phyloP scores from a whole-genome alignment of 1,284 basidiomycete species.

The Cutaneotrichosporon spelunceum region DNA sequence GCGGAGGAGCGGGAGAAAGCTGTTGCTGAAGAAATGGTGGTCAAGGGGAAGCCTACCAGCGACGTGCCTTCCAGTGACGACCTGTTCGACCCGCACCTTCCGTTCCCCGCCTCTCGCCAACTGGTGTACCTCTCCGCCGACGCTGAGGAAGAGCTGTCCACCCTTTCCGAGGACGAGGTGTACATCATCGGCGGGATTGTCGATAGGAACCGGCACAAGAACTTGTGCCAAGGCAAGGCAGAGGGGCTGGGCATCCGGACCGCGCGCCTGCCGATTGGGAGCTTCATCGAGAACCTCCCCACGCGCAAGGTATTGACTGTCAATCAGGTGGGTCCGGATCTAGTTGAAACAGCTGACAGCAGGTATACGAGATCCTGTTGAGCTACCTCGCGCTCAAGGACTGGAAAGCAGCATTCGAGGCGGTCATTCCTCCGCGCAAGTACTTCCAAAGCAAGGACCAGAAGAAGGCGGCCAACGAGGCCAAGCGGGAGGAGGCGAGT shows the following conservation, averaged over 20 bases:
- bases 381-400: slow-evolving; percentile 78
- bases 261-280: slow-evolving; percentile 88
- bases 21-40: background rate
- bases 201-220: slow-evolving; percentile 97
- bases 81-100: slow-evolving; percentile 26
- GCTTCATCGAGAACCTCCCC: slow-evolving; percentile 73
- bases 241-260: slow-evolving; percentile 68
- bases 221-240: slow-evolving; percentile 86
- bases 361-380: slow-evolving; percentile 83
- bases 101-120: slow-evolving; percentile 51
- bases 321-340: slow-evolving; percentile 67
- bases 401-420: slow-evolving; percentile 78
- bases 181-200: slow-evolving; percentile 97
- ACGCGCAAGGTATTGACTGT: slow-evolving; percentile 96
- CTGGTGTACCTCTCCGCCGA: slow-evolving; percentile 95
- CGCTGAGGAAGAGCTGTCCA: slow-evolving; percentile 74
- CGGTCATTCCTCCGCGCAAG: slow-evolving; percentile 85
- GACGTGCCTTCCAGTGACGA: background rate
- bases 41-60: background rate
- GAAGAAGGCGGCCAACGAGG: slow-evolving; percentile 20
- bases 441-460: slow-evolving; percentile 53
- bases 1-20: slow-evolving; percentile 3
- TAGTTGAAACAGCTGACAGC: slow-evolving; percentile 8
- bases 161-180: slow-evolving; percentile 75
- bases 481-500: slow-evolving; percentile 13